phyloP scores from a whole-genome alignment of 208 protist genomes.

The Balamuthia mandrillaris region DNA sequence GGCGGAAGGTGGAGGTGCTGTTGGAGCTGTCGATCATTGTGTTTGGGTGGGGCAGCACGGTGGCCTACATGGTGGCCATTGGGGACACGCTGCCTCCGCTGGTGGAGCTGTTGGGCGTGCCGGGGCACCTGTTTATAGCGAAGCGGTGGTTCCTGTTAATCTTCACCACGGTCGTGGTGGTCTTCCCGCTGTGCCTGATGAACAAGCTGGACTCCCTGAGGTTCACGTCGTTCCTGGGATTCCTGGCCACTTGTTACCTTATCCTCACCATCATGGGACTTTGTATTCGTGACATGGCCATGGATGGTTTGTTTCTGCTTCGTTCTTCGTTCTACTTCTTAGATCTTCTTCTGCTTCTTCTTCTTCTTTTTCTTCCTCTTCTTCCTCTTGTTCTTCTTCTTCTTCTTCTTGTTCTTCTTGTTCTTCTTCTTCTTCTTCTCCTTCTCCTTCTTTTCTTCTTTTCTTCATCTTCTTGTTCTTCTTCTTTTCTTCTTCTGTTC shows the following conservation, averaged over 20 bases:
- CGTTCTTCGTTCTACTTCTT: too few relatives aligned
- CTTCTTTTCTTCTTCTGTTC: too few relatives aligned
- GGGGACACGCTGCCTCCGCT: background rate
- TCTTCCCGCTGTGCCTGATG: conserved; percentile 15
- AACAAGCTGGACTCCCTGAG: background rate
- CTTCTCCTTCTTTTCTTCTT: too few relatives aligned
- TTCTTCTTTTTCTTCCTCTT: too few relatives aligned
- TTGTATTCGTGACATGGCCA: too few relatives aligned
- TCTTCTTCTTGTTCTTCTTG: too few relatives aligned
- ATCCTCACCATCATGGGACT: conserved; percentile 14
- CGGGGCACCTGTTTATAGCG: background rate
- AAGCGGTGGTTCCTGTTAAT: conserved; percentile 7
- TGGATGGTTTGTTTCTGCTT: too few relatives aligned
- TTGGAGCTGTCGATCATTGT: background rate
- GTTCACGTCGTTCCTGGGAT: conserved; percentile 9
- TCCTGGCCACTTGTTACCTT: background rate
- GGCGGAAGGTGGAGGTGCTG: background rate
- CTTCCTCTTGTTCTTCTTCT: too few relatives aligned
- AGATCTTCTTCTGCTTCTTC: too few relatives aligned
- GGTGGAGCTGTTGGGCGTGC: background rate
- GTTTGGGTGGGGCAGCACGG: background rate
- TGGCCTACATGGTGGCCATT: conserved; percentile 8
- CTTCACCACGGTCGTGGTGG: background rate
- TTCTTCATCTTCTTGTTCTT: too few relatives aligned
- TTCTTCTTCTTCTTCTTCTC: too few relatives aligned